A percentile compares a stretch with the other conserved stretches of the same genome.
Evolutionary conservation across 2,329 filamentous ascomycete species (phyloP).

Genomic region (Apiospora pterosperma): DNA sequence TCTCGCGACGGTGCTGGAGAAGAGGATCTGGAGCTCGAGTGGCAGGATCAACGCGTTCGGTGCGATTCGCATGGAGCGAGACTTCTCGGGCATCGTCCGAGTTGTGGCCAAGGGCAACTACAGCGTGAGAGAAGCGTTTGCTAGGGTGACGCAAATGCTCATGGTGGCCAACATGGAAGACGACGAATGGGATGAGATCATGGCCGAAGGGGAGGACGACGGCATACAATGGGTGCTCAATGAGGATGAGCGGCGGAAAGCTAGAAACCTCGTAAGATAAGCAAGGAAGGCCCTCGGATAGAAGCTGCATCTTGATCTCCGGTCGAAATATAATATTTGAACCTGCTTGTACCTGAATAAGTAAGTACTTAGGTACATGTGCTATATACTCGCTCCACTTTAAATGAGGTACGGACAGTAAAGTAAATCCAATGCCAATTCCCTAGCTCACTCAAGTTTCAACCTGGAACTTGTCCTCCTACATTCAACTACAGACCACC

Average conservation of each 20-base stretch:
- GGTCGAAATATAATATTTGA: not conserved
- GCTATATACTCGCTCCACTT: not conserved
- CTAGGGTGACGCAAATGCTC: constrained; percentile 64
- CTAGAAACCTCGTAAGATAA: constrained; percentile 53
- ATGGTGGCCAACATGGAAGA: constrained; percentile 78
- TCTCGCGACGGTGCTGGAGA: constrained; percentile 78
- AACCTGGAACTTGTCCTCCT: not conserved
- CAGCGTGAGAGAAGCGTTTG: constrained; percentile 64
- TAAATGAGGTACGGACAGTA: not conserved
- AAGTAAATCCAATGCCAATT: not conserved
- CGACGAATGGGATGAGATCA: constrained; percentile 72
- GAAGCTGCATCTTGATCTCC: not conserved
- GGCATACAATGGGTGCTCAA: constrained; percentile 60
- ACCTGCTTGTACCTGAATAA: too few species aligned
- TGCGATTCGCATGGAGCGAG: constrained; percentile 67
- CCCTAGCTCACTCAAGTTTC: not conserved
- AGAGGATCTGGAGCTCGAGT: constrained; percentile 77
- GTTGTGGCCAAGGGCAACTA: constrained; percentile 61
- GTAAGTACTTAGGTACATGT: not conserved
- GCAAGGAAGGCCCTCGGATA: constrained; percentile 11
- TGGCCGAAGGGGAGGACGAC: constrained; percentile 43
- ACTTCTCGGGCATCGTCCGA: constrained; percentile 65
- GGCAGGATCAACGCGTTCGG: constrained; percentile 76
- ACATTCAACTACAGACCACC: not conserved
- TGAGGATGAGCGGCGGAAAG: constrained; percentile 60